phyloP scores from a whole-genome alignment of 192 early-diverging fungal genomes.

The Kickxella alabastrina region DNA sequence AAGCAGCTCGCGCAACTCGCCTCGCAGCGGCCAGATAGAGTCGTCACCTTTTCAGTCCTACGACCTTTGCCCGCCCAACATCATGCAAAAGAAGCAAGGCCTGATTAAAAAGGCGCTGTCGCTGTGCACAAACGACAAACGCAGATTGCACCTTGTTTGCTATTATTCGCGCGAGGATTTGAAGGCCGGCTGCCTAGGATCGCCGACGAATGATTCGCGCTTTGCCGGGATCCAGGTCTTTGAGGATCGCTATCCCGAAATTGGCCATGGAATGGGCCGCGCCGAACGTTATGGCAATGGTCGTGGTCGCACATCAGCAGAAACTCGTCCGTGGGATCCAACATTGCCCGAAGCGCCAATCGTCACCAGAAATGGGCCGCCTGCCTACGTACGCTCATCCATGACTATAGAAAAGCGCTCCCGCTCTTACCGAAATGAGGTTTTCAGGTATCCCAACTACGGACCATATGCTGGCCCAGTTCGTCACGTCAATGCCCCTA shows the following conservation, averaged over 20 bases:
- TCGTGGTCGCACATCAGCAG: slow-evolving; percentile 14
- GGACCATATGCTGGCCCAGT: slow-evolving; percentile 38
- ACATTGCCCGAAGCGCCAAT: slow-evolving; percentile 7
- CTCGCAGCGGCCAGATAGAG: slow-evolving; percentile 14
- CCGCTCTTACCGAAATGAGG: slow-evolving; percentile 26
- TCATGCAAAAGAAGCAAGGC: slow-evolving; percentile 67
- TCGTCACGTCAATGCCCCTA: slow-evolving; percentile 26
- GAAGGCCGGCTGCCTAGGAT: slow-evolving; percentile 57
- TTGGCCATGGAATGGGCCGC: slow-evolving; percentile 29
- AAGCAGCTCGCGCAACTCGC: slow-evolving; percentile 40
- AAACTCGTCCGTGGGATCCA: slow-evolving; percentile 16
- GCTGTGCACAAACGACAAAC: slow-evolving; percentile 73
- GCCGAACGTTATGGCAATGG: slow-evolving; percentile 33
- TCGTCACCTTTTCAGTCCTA: slow-evolving; percentile 17
- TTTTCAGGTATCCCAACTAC: slow-evolving; percentile 40
- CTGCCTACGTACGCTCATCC: slow-evolving; percentile 29
- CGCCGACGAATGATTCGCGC: slow-evolving; percentile 61
- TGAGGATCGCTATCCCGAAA: slow-evolving; percentile 81
- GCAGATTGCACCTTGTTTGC: slow-evolving; percentile 83
- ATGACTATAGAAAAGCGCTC: slow-evolving; percentile 24
- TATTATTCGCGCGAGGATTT: slow-evolving; percentile 84
- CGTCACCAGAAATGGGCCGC: slow-evolving; percentile 8
- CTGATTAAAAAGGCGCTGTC: slow-evolving; percentile 85
- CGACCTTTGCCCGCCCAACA: slow-evolving; percentile 42
- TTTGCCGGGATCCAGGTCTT: slow-evolving; percentile 64